Base-by-base conservation (phyloP, 2,329 filamentous ascomycete genomes). In the Fusarium decemcellulare region DNA sequence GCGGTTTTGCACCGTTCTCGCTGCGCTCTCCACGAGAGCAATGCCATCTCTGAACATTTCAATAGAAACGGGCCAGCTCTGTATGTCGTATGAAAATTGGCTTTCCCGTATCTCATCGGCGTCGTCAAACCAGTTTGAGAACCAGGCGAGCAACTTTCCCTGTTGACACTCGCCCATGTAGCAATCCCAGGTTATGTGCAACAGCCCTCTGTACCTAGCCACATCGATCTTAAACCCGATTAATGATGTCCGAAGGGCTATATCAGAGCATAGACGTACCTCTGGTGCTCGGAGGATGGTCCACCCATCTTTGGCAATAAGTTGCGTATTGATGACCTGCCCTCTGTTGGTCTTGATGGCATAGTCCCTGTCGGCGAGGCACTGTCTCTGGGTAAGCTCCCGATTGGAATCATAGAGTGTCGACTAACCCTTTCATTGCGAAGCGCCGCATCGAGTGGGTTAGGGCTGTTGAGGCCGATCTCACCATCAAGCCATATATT, bases 11-110 rank as follows among this genome's bases (percentile, higher is more conserved):
- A 61, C 59, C 2, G 29, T 8, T 14, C 14, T 39, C 14, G 59
- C 59, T 37, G 59, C 52, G 6, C 15, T 51, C 30, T 61, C 57
- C 9, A 61, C 51, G 5, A 46, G 36, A 7, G 44, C 12, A 8
- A 61, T 57, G 30, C 39, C 51, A 18, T 37, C 52, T 6, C 40
- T 30, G 37, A 37, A 14, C 11, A 14, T 37, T 9, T 37, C 34
- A 14, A 37, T 37, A 4, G 15, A 4, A 14, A 10, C 34, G 15
- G 34, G 9, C 34, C 34, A 37, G 34, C 34, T 37, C 34, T 37
- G 11, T 10, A 37, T 37, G 11, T 10, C 15, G 9, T 37, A 14
- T 10, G 34, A 10, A 14, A 37, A 14, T 10, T 37, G 11, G 34
- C 34, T 37, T 12, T 37, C 34, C 11, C 34, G 34, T 37, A 37